Evolutionary conservation across 2,329 filamentous ascomycete genomes (phyloP), one percentile per base, ranked within the genome.

Genomic region (Botrytis hyacinthi): DNA sequence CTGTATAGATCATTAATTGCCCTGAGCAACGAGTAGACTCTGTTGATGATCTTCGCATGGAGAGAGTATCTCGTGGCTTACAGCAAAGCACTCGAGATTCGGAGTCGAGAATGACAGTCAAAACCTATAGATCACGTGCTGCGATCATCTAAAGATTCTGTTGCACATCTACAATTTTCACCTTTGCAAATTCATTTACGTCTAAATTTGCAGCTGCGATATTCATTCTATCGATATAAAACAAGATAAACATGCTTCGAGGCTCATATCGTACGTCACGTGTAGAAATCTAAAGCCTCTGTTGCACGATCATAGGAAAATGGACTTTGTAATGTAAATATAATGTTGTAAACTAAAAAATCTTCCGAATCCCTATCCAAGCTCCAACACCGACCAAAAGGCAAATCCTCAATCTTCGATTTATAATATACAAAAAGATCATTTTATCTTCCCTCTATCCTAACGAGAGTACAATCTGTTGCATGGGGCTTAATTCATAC

Each of bases 401-500:
- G 26, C 35, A 29, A 67, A 54, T 29, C 14, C n/a, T 20, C 61
- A 46, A 32, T 16, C 35, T 18, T 18, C 29, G 32, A 54, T 42
- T n/a, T 37, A 29, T 67, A 42, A 54, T 68, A 68, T 42, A 68
- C 65, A 68, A 42, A 54, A 54, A 26, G 20, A 29, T 40, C 32
- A 68, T 42, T 40, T 68, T 42, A 3, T 54, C 65, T 29, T 40
- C 35, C 42, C 18, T 40, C 46, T 48, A 67, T 9, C 26, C 9
- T 16, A 42, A 57, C 16, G 26, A 42, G 48, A 44, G 10, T 70
- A 12, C 20, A 46, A 46, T 37, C 22, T 35, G 4, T 61, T 35
- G 26, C n/a, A 12, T 12, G 12, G 7, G n/a, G 3, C 12, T 42
- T 16, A 57, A 29, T 22, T 20, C 8, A 40, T 54, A n/a, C 3